Percentiles rank a stretch among this genome's conserved stretches.
These are phyloP conservation scores for Tuber aestivum DNA, from an alignment of 495 filamentous ascomycete species.

Conservation along the genomic window DNA sequence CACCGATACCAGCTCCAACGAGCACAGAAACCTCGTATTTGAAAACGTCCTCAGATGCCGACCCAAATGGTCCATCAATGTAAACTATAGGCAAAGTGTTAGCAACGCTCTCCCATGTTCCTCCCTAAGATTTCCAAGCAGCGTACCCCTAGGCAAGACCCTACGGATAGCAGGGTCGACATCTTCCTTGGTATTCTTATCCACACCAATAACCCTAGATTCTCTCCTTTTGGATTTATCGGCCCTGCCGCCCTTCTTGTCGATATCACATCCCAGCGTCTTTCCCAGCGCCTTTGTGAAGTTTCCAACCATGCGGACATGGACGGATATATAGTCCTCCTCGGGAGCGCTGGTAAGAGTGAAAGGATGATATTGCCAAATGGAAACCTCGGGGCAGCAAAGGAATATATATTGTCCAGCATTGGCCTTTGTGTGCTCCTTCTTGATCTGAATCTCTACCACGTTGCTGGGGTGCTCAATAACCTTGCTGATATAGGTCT, in stretches of 20 bases:
- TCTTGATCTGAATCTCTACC: constrained; percentile 80
- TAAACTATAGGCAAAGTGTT: constrained; percentile 50
- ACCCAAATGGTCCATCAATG: constrained; percentile 74
- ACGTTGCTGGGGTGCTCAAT: constrained; percentile 79
- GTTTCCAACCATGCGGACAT: constrained; percentile 65
- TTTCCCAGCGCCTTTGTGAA: constrained; percentile 61
- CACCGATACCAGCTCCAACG: constrained; percentile 65
- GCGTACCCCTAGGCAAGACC: constrained; percentile 55
- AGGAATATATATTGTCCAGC: constrained; percentile 79
- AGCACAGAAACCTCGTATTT: constrained; percentile 68
- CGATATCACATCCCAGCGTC: constrained; percentile 64
- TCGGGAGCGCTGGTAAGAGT: constrained; percentile 72
- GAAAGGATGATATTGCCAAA: constrained; percentile 77
- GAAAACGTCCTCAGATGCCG: constrained; percentile 69
- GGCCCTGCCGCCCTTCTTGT: constrained; percentile 47
- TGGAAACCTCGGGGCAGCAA: constrained; percentile 70
- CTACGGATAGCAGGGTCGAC: constrained; percentile 64
- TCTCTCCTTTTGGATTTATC: constrained; percentile 49
- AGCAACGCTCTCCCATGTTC: constrained; percentile 3
- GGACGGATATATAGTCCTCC: constrained; percentile 76
- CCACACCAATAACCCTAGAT: constrained; percentile 57
- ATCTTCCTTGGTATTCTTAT: constrained; percentile 52
- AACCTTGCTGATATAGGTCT: constrained; percentile 74
- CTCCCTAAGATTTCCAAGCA: neutral
- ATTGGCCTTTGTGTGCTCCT: constrained; percentile 66